Base-by-base conservation (phyloP, 805 yeast genomes). In the Starmerella powellii region DNA sequence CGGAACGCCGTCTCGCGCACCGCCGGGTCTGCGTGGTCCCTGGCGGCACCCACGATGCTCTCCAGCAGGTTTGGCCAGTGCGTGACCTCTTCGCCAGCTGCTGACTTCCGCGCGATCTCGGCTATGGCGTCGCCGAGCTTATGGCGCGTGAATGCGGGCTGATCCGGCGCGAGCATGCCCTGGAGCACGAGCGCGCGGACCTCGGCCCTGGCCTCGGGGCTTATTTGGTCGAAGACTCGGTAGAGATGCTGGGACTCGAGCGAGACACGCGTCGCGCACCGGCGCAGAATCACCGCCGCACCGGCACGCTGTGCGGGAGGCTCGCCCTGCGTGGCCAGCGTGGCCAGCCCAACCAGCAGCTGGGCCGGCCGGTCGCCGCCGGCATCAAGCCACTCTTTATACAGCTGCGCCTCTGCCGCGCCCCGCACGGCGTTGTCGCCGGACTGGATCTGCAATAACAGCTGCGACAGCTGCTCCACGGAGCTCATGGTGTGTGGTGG, bases 81-180 rank as follows among this genome's bases (percentile, higher is more conserved):
- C 12, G 73, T 78, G 45, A 44, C 41, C 31, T 19, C 37, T 8
- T 38, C 34, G 23, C 45, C 46, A 4, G 30, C 31, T 13, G 42
- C 43, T 21, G 47, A 37, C 33, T 49, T 41, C 54, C 78, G 77
- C 2, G 95, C 93, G 35, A 88, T 74, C 62, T 87, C 97, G 1
- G 96, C 83, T 37, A 91, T 80, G 8, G 94, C 94, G 66, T 91
- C 98, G 2, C 95, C 78, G 37, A 91, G 66, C 58, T 88, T 91
- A 61, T 88, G 95, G 58, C 96, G 77, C 26, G 85, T 85, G 48
- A 73, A 74, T 47, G 74, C 75, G n/a, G 80, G 65, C 58, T 79
- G 84, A 46, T 70, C 78, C 10, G 75, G 59, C 3, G 73, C 58
- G 24, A 56, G 46, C 54, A 88, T 84, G 13, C 95, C 97, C 45